A percentile compares a stretch with the other conserved stretches of the same genome.
Conservation (phyloP, 2,329 filamentous ascomycete genomes). For the Mycosphaerella sp. region DNA sequence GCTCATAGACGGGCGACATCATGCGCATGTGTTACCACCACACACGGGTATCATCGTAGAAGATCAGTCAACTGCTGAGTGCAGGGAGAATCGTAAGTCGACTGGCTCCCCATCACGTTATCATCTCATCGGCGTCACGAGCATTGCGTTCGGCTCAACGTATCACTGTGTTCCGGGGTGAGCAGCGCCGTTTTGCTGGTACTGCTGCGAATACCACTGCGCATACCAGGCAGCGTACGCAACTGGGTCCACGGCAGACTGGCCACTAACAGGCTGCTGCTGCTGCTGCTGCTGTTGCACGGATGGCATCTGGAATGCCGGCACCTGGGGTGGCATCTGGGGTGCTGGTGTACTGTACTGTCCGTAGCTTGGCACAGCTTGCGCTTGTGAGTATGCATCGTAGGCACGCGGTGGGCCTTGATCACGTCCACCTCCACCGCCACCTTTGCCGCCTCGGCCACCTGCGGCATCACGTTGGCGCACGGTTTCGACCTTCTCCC, state of each 20-base stretch:
- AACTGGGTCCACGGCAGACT: conserved; percentile 16
- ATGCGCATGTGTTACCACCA: conserved; percentile 17
- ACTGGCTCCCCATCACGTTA: conserved; percentile 8
- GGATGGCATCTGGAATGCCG: conserved; percentile 30
- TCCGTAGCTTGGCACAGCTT: conserved; percentile 32
- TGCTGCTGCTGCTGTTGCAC: conserved; percentile 17
- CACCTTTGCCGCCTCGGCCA: conserved; percentile 28
- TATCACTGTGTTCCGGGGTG: conserved; percentile 29
- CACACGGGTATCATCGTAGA: conserved; percentile 16
- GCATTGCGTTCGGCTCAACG: conserved; percentile 19
- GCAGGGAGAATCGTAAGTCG: conserved; percentile 3
- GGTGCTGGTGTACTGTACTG: conserved; percentile 26
- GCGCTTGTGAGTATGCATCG: conserved; percentile 44
- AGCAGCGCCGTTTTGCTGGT: conserved; percentile 32
- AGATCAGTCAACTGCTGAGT: conserved; percentile 10
- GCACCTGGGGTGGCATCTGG: conserved; percentile 28
- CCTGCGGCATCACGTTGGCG: conserved; percentile 46
- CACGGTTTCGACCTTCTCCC: conserved; percentile 86
- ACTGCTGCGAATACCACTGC: conserved; percentile 17
- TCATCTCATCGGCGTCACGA: conserved; percentile 24
- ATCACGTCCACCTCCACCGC: conserved; percentile 25
- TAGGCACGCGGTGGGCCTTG: conserved; percentile 33
- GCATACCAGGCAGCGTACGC: conserved; percentile 22
- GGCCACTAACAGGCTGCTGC: not conserved
- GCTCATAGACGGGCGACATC: conserved; percentile 11